Percentiles rank a stretch among this genome's conserved stretches.
Evolutionary conservation across 352 stramenopile genomes (phyloP).

Genomic region (Halophytophthora batemanensis): DNA sequence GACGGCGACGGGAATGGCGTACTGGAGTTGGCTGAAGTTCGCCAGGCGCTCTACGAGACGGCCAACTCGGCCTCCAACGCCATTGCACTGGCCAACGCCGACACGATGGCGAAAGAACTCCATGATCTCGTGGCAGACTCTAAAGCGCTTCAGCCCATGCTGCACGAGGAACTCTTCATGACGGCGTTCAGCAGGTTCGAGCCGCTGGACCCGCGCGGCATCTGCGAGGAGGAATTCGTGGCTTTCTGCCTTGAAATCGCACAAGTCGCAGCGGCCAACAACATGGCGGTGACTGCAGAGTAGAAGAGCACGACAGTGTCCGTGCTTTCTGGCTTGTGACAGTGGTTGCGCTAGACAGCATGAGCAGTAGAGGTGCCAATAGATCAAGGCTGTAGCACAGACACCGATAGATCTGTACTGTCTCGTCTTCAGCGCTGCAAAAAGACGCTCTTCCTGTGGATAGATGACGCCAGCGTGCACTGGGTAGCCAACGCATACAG

Average conservation of each 20-base stretch:
- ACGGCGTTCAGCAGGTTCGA: conserved; percentile 62
- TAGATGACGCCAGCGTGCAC: too few relatives aligned
- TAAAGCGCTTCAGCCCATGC: conserved; percentile 49
- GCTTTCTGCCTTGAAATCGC: conserved; percentile 72
- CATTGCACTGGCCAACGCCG: not conserved
- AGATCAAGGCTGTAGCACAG: too few relatives aligned
- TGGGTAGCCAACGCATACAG: too few relatives aligned
- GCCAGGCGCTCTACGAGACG: conserved; percentile 35
- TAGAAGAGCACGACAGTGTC: not conserved
- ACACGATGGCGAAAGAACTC: conserved; percentile 17
- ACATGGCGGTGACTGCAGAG: conserved; percentile 9
- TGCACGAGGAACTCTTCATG: conserved; percentile 60
- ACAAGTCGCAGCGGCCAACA: conserved; percentile 24
- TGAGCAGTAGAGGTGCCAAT: too few relatives aligned
- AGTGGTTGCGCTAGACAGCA: too few relatives aligned
- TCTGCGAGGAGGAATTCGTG: conserved; percentile 71
- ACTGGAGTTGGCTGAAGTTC: conserved; percentile 61
- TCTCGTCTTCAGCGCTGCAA: too few relatives aligned
- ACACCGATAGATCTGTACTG: too few relatives aligned
- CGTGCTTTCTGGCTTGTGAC: not conserved
- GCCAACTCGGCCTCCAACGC: conserved; percentile 7
- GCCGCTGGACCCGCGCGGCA: conserved; percentile 50
- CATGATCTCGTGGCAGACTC: conserved; percentile 37
- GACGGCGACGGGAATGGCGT: conserved; percentile 59
- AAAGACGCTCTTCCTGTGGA: too few relatives aligned